Conservation (phyloP, 2,329 filamentous ascomycete species). For the Nothophaeocryptopus gaeumannii region DNA sequence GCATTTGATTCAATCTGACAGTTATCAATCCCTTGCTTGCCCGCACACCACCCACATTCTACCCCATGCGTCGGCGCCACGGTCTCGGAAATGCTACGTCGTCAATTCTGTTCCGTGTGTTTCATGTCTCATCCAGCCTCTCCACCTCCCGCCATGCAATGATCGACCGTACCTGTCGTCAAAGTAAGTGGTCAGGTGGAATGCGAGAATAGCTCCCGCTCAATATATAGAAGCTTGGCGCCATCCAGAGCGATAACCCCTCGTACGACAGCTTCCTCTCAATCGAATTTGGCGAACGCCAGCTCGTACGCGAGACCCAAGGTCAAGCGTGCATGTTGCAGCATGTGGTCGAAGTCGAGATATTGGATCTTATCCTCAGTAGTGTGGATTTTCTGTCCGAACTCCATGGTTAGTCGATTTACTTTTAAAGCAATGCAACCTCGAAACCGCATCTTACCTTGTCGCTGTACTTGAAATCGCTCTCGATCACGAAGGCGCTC, state of each 20-base stretch:
- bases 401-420: not conserved
- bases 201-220: not conserved
- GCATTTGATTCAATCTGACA: slow-evolving; percentile 1
- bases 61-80: not conserved
- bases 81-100: too few species aligned
- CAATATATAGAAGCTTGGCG: not conserved
- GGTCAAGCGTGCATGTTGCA: slow-evolving; percentile 83
- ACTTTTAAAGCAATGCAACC: not conserved
- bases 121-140: not conserved
- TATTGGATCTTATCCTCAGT: slow-evolving; percentile 69
- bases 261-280: not conserved
- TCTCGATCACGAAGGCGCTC: slow-evolving; percentile 73
- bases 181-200: not conserved
- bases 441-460: slow-evolving; percentile 43
- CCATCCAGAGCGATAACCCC: not conserved
- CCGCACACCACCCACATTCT: slow-evolving; percentile 1
- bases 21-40: not conserved
- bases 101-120: too few species aligned
- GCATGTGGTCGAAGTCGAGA: slow-evolving; percentile 83
- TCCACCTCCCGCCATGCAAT: not conserved
- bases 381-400: slow-evolving; percentile 55
- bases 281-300: slow-evolving; percentile 68
- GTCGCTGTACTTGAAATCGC: slow-evolving; percentile 62
- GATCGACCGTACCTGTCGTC: not conserved
- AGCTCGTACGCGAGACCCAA: slow-evolving; percentile 81